These are phyloP conservation scores for Ophiostoma tasmaniense DNA, from an alignment of 2,329 filamentous ascomycete species.

Conservation along the genomic window DNA sequence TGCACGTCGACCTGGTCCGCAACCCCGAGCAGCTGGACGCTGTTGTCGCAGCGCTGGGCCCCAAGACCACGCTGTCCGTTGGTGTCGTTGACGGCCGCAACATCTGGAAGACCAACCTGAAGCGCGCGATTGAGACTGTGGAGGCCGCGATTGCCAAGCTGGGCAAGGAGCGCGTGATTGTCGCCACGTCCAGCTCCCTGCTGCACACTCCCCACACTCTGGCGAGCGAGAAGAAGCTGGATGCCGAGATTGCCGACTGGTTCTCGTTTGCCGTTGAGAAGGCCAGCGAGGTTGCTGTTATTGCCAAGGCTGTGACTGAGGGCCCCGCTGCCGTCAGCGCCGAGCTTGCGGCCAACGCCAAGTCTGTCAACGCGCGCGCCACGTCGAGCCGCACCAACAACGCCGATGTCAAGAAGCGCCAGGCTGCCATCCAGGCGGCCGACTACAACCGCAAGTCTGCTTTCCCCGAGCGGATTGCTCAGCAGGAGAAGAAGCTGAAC, in stretches of 20 bases:
- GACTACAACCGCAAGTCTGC: slow-evolving; percentile 89
- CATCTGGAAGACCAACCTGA: slow-evolving; percentile 99
- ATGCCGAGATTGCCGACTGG: slow-evolving; percentile 89
- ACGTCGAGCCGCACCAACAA: slow-evolving; percentile 94
- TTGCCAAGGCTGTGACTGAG: slow-evolving; percentile 94
- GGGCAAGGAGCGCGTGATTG: slow-evolving; percentile 94
- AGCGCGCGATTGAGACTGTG: slow-evolving; percentile 82
- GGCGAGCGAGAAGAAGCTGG: slow-evolving; percentile 96
- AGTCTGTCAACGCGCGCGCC: slow-evolving; percentile 83
- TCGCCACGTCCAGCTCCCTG: slow-evolving; percentile 93
- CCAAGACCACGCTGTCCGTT: slow-evolving; percentile 83
- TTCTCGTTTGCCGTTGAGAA: slow-evolving; percentile 98
- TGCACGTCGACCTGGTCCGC: slow-evolving; percentile 94
- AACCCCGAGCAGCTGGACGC: slow-evolving; percentile 95
- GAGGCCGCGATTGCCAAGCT: slow-evolving; percentile 89
- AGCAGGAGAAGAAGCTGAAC: slow-evolving; percentile 87
- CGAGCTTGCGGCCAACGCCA: slow-evolving; percentile 93
- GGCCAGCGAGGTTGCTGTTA: slow-evolving; percentile 78
- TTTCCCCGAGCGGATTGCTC: slow-evolving; percentile 75
- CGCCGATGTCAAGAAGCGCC: slow-evolving; percentile 92
- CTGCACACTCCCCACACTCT: slow-evolving; percentile 98
- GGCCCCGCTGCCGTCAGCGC: slow-evolving; percentile 78
- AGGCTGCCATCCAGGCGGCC: slow-evolving; percentile 72
- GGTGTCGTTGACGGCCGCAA: slow-evolving; percentile 98
- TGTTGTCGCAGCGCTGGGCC: slow-evolving; percentile 71